These are phyloP conservation scores for Apiospora sp. DNA, from an alignment of 2,329 filamentous ascomycete genomes.

Conservation along the genomic window DNA sequence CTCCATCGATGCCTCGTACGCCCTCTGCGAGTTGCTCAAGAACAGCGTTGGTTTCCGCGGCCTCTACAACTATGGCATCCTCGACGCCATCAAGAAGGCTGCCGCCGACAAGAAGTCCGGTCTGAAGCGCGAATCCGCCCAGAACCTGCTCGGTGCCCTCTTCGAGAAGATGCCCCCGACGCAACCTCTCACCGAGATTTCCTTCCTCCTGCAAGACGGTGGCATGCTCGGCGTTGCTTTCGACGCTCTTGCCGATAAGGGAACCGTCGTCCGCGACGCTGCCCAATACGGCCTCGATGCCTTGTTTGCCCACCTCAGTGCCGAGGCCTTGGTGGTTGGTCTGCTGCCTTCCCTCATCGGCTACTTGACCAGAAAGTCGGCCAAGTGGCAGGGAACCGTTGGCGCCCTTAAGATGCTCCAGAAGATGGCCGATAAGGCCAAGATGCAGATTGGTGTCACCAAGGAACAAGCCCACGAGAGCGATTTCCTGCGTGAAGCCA, in stretches of 20 bases:
- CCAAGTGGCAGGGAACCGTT: slow-evolving; percentile 97
- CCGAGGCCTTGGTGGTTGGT: slow-evolving; percentile 84
- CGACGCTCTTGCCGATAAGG: slow-evolving; percentile 90
- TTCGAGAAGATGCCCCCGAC: slow-evolving; percentile 87
- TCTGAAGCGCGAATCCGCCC: slow-evolving; percentile 84
- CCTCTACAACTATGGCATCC: slow-evolving; percentile 60
- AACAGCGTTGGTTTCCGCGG: slow-evolving; percentile 62
- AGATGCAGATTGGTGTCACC: slow-evolving; percentile 79
- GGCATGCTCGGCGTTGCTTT: slow-evolving; percentile 76
- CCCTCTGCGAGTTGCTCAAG: slow-evolving; percentile 66
- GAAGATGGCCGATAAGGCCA: slow-evolving; percentile 93
- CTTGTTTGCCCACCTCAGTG: slow-evolving; percentile 78
- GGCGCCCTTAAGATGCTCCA: slow-evolving; percentile 86
- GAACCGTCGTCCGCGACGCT: slow-evolving; percentile 84
- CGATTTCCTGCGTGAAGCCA: slow-evolving; percentile 86
- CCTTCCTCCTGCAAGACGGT: slow-evolving; percentile 83
- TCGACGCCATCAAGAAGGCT: slow-evolving; percentile 71
- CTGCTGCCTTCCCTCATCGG: slow-evolving; percentile 77
- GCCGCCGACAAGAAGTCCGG: slow-evolving; percentile 94
- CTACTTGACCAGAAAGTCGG: slow-evolving; percentile 84
- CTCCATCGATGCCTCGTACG: slow-evolving; percentile 71
- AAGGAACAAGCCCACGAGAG: slow-evolving; percentile 87
- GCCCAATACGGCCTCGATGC: slow-evolving; percentile 94
- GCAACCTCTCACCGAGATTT: slow-evolving; percentile 79
- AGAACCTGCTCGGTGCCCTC: slow-evolving; percentile 92